These are phyloP conservation scores for Catenaria anguillulae DNA, from an alignment of 371 early-diverging fungal species.

Conservation along the genomic window DNA sequence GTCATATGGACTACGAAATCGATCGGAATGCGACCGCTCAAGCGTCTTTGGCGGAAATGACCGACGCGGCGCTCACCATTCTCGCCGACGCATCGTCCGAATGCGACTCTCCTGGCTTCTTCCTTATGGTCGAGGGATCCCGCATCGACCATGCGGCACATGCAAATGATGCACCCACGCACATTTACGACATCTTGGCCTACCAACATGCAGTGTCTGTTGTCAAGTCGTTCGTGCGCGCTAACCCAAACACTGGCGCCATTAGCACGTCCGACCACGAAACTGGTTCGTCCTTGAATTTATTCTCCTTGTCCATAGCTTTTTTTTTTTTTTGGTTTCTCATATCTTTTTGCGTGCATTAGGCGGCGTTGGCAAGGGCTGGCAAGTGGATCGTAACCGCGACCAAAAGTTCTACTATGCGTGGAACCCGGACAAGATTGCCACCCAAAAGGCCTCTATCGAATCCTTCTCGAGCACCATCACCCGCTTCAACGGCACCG, in stretches of 20 bases:
- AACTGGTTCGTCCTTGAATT: too few species aligned
- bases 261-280: constrained; percentile 81
- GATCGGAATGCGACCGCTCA: constrained; percentile 51
- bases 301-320: too few species aligned
- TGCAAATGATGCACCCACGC: constrained; percentile 73
- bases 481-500: too few species aligned
- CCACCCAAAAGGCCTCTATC: constrained; percentile 52
- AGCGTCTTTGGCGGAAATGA: constrained; percentile 76
- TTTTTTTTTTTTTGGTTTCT: too few species aligned
- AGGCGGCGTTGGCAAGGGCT: too few species aligned
- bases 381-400: constrained; percentile 30
- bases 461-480: constrained; percentile 11
- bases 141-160: constrained; percentile 38
- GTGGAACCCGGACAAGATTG: constrained; percentile 69
- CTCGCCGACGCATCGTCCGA: constrained; percentile 27
- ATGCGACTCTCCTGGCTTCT: constrained; percentile 53
- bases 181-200: constrained; percentile 74
- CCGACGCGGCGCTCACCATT: constrained; percentile 51
- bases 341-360: too few species aligned
- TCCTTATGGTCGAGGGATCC: constrained; percentile 90
- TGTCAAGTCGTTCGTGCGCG: constrained; percentile 56
- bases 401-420: constrained; percentile 53
- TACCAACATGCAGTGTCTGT: constrained; percentile 64
- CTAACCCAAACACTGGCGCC: constrained; percentile 32
- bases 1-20: constrained; percentile 80